Evolutionary conservation across 1,139 yeast species (phyloP).

Genomic region (Zygosaccharomyces sapae): DNA sequence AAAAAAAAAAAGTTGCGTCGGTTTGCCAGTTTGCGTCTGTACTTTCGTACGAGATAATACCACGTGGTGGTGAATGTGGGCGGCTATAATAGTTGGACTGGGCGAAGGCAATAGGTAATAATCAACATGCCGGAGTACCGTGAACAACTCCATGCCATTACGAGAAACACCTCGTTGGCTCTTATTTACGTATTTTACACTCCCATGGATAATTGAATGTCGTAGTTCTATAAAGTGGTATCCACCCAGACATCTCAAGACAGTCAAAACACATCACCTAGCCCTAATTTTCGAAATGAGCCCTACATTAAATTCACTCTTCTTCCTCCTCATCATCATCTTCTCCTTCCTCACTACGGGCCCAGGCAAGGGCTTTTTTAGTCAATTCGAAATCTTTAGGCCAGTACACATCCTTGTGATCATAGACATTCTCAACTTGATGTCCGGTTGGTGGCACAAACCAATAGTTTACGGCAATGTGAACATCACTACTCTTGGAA

Average conservation of each 20-base stretch:
- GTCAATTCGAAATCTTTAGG: conserved; percentile 45
- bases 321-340: background rate
- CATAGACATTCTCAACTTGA: conserved; percentile 39
- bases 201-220: too few relatives aligned
- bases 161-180: too few relatives aligned
- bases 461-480: conserved; percentile 71
- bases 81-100: background rate
- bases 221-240: too few relatives aligned
- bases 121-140: too few relatives aligned
- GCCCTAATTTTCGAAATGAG: background rate
- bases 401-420: conserved; percentile 47
- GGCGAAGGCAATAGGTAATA: too few relatives aligned
- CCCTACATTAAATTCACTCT: background rate
- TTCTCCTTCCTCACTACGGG: conserved; percentile 3
- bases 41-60: background rate
- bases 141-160: too few relatives aligned
- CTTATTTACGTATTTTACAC: too few relatives aligned
- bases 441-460: conserved; percentile 56
- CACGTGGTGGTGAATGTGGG: background rate
- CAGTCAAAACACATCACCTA: background rate
- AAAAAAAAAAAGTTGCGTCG: conserved; percentile 15
- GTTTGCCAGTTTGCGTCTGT: conserved; percentile 3
- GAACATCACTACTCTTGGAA: conserved; percentile 39
- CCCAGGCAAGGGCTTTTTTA: conserved; percentile 15
- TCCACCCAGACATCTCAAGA: background rate